Conservation (phyloP, 1,284 basidiomycete species). For the Puccinia triticina region DNA sequence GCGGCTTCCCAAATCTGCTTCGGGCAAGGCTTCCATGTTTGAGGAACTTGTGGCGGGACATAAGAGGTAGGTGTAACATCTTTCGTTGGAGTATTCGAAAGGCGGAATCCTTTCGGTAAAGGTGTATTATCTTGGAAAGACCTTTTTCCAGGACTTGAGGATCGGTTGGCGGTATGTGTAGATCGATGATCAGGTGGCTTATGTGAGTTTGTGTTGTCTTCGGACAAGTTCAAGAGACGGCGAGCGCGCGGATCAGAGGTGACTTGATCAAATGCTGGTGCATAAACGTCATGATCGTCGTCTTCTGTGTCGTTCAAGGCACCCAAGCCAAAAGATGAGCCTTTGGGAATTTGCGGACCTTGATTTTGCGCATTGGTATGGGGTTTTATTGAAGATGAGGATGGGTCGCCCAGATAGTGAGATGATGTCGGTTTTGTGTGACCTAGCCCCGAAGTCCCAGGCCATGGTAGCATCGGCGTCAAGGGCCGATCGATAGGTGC, state of each 20-base stretch:
- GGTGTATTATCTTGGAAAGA: conserved; percentile 35
- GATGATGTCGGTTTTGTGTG: conserved; percentile 62
- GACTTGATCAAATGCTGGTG: conserved; percentile 19
- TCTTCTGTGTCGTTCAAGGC: conserved; percentile 50
- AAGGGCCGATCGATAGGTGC: conserved; percentile 78
- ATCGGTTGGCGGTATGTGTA: conserved; percentile 36
- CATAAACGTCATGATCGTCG: conserved; percentile 50
- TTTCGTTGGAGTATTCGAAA: conserved; percentile 9
- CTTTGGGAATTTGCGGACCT: conserved; percentile 42
- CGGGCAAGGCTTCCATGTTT: conserved; percentile 83
- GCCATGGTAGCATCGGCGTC: conserved; percentile 70
- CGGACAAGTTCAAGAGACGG: conserved; percentile 30
- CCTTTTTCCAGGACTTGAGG: conserved; percentile 60
- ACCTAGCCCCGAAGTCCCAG: conserved; percentile 77
- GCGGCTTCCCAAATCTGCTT: conserved; percentile 70
- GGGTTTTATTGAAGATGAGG: background rate
- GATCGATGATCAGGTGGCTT: background rate
- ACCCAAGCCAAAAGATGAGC: conserved; percentile 47
- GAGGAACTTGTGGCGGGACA: conserved; percentile 72
- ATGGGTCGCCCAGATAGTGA: background rate
- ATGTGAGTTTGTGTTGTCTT: conserved; percentile 10
- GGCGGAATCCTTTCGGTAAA: conserved; percentile 38
- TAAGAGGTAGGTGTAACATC: conserved; percentile 66
- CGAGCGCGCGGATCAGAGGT: conserved; percentile 44
- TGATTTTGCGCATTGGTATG: background rate